Evolutionary conservation across 2,329 filamentous ascomycete genomes (phyloP), one percentile per base, ranked within the genome.

Genomic region (Cadophora sp.): DNA sequence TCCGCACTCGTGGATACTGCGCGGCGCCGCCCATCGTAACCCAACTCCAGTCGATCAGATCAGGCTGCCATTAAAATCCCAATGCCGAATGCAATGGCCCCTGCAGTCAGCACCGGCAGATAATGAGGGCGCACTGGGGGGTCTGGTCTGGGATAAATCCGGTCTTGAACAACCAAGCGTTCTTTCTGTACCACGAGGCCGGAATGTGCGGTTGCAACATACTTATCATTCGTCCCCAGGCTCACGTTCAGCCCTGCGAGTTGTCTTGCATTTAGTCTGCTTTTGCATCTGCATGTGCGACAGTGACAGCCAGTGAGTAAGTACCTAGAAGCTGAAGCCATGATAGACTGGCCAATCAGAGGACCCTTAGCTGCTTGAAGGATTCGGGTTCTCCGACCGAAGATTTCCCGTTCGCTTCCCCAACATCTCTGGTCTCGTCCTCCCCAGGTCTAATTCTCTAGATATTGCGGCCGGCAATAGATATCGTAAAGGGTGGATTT

Each of bases 1-100:
- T 66, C 22, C 67, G 56, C 43, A 56, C 53, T 39, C 53, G 30
- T 41, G 53, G 53, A 41, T 22, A 14, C 13, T 56, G 53, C 16
- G 53, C 53, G 20, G 53, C 53, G 9, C 30, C 33, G 13, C 53
- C 53, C 53, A 56, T 56, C 1, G 18, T 39, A 9, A 45, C 6
- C 5, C 1, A 20, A 45, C 14, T 45, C 43, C 43, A n/a, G 43
- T 20, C 18, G 4, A n/a, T 45, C 16, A 45, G 4, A n/a, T 45
- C 16, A 45, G 16, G 14, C 16, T 45, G 43, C 6, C 3, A 48
- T 8, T 24, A 4, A 22, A 7, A 22, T n/a, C 45, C 6, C 45
- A 36, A 4, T 55, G 51, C 27, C 51, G 30, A 30, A 8, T 7
- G 7, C 11, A 6, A 36, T 9, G 16, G 6, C 51, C 16, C 30